Evolutionary conservation across 805 yeast genomes (phyloP).

Genomic region (Wickerhamomyces strasburgensis): DNA sequence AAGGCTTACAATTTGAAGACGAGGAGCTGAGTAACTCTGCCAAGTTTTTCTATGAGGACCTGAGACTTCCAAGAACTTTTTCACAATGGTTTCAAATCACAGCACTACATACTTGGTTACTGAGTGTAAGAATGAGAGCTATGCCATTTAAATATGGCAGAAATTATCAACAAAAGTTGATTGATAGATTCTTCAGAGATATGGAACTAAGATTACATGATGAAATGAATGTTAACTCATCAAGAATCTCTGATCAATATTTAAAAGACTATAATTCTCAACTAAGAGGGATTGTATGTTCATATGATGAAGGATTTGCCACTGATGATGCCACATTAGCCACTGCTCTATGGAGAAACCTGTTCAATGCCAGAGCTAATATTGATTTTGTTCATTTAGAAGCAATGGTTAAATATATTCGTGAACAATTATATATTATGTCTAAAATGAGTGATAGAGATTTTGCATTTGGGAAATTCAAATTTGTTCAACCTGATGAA

Average conservation of each 20-base stretch:
- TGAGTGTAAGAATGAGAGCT: slow-evolving; percentile 92
- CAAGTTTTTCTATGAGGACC: slow-evolving; percentile 76
- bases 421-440: slow-evolving; percentile 84
- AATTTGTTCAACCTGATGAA: slow-evolving; percentile 77
- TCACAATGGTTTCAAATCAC: slow-evolving; percentile 97
- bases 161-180: slow-evolving; percentile 86
- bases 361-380: slow-evolving; percentile 79
- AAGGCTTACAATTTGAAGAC: slow-evolving; percentile 72
- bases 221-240: slow-evolving; percentile 79
- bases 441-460: slow-evolving; percentile 85
- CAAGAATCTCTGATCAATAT: slow-evolving; percentile 77
- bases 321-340: slow-evolving; percentile 77
- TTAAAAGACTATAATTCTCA: slow-evolving; percentile 88
- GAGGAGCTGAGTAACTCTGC: slow-evolving; percentile 72
- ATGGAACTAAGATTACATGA: slow-evolving; percentile 81
- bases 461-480: slow-evolving; percentile 86
- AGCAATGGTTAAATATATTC: slow-evolving; percentile 82
- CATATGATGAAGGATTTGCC: slow-evolving; percentile 88
- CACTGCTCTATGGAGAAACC: slow-evolving; percentile 82
- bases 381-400: slow-evolving; percentile 81
- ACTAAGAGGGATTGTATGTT: slow-evolving; percentile 79
- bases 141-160: slow-evolving; percentile 87
- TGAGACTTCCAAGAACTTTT: slow-evolving; percentile 79
- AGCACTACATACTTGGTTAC: slow-evolving; percentile 86
- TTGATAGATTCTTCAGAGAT: slow-evolving; percentile 85